Base-by-base conservation (phyloP, 164 flowering plant genomes). In the Magnolia sinica region DNA sequence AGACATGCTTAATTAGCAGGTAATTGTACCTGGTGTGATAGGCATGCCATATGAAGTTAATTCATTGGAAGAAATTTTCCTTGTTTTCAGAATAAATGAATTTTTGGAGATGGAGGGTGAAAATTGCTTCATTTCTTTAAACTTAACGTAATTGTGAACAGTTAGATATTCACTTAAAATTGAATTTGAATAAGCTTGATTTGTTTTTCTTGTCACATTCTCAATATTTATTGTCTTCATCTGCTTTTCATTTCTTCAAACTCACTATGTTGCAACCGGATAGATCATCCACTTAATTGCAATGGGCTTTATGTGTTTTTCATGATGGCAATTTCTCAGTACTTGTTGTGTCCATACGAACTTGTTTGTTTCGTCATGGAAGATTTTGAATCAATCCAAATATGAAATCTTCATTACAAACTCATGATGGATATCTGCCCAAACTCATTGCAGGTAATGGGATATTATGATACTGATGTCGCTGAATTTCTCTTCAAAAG, bases 381-480 rank as follows among this genome's bases (percentile, higher is more conserved):
- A 37, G 45, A 37, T 37, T 37, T 37, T 37, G 45, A 37, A 37
- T 37, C 45, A 37, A 37, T 37, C 45, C 68, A 10, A 55, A 55
- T 55, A 55, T 13, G 61, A 22, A 23, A 24, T 65, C 29, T 65
- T 65, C 1, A 65, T 22, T 65, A 10, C 29, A 13, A 20, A 24
- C 11, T 13, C 11, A 50, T 22, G 29, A 49, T 19, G 18, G 7
- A 70, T 49, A 72, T 49, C 16, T n/a, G 24, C n/a, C 52, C 11
- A 37, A 75, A 75, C 58, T 55, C n/a, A 29, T 70, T 85, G 82
- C 89, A 96, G 99, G 88, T 96, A 71, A 81, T 96, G 86, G 99
- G 93, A 9, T 94, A 89, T 79, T 87, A 90, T 61, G 99, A 96
- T 77, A 96, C 99, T 71, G 98, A 96, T 90, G 87, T 89, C 81